Conservation (phyloP, 2,329 filamentous ascomycete species). For the Truncatella angustata region DNA sequence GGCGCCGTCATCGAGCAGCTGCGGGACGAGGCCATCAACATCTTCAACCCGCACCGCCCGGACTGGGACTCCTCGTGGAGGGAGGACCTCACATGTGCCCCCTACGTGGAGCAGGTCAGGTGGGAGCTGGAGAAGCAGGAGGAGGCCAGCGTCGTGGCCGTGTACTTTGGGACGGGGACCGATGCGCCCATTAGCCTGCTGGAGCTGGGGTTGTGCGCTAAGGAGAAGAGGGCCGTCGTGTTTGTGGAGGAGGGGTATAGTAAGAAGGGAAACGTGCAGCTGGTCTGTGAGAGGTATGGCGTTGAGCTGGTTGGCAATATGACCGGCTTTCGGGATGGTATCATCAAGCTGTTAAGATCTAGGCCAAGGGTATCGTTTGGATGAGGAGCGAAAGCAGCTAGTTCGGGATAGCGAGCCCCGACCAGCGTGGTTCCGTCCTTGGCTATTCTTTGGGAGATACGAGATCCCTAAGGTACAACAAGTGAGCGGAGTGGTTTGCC, state of each 20-base stretch:
- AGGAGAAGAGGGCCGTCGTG: constrained; percentile 46
- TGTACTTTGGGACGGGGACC: constrained; percentile 54
- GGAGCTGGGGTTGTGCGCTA: constrained; percentile 56
- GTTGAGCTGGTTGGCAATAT: constrained; percentile 43
- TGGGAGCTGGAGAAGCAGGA: constrained; percentile 63
- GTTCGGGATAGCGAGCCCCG: background rate
- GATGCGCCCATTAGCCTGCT: constrained; percentile 57
- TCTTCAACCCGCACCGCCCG: constrained; percentile 55
- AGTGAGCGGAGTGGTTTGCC: too few relatives aligned
- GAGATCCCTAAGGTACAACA: too few relatives aligned
- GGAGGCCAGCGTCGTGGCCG: constrained; percentile 49
- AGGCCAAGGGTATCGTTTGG: background rate
- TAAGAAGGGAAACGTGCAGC: constrained; percentile 60
- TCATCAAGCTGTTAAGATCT: constrained; percentile 30
- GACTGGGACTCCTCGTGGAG: constrained; percentile 54
- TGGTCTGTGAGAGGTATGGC: constrained; percentile 49
- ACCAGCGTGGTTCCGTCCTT: too few relatives aligned
- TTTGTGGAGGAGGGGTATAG: constrained; percentile 48
- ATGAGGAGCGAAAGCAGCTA: background rate
- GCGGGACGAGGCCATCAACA: constrained; percentile 43
- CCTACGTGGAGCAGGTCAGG: constrained; percentile 52
- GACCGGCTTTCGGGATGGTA: constrained; percentile 35
- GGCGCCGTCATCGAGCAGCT: constrained; percentile 39
- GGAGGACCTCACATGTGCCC: constrained; percentile 44
- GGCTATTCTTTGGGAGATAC: too few relatives aligned